Base-by-base conservation (phyloP, 2,329 filamentous ascomycete genomes). In the Ambrosiella beaveri region DNA sequence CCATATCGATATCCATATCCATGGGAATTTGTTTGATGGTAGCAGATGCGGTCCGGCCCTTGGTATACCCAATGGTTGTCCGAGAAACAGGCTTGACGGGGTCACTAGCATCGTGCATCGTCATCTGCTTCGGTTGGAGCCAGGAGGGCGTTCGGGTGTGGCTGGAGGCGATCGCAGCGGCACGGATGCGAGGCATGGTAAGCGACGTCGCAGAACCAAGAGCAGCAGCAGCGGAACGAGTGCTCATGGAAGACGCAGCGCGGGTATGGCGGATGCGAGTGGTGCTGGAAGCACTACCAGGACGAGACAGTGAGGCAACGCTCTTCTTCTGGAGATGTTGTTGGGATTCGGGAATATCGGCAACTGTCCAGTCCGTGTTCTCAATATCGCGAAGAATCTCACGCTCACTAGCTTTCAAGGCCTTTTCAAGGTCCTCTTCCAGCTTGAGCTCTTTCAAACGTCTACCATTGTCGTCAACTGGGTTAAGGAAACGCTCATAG, bases 11-110 rank as follows among this genome's bases (percentile, higher is more conserved):
- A 27, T 57, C 52, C 51, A 56, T 49, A 12, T 53, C 56, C 12
- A 53, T 13, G n/a, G 45, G 44, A 3, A 36, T 41, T 15, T 57
- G 57, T n/a, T 39, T 50, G 27, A 57, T 17, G 38, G 59, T 36
- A 57, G 44, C 49, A 1, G 74, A 75, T 3, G 76, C 73, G 3
- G 73, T 73, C 39, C 87, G 80, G 39, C 90, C 89, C 68, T 85
- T 88, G 58, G 80, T 86, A 67, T 95, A 95, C 13, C 90, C 90
- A 47, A 95, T 77, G 0, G 89, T 95, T 58, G 81, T 90, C 62
- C 83, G 81, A 1, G 89, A 95, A 5, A 81, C 82, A 5, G 79
- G 79, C 56, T 58, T 61, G 56, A 58, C 45, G 41, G 59, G 57
- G 53, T 61, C 57, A 51, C 56, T 61, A 58, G 53, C 37, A 44